A percentile compares a stretch with the other conserved stretches of the same genome.
phyloP scores from a whole-genome alignment of 2,329 filamentous ascomycete genomes.

The Fusarium dlaminii region DNA sequence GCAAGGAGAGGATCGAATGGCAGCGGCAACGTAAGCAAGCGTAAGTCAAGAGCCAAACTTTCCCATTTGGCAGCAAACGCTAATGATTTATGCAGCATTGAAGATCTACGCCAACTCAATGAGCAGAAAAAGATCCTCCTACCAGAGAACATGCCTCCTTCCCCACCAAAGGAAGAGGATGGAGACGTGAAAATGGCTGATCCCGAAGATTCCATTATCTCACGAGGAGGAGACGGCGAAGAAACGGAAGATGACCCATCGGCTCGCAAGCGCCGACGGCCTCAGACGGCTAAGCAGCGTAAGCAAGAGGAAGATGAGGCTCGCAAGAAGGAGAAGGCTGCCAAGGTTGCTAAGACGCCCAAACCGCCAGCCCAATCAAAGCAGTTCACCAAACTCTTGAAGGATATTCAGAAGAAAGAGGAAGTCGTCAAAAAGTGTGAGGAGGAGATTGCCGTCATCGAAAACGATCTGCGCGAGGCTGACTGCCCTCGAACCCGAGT shows the following conservation, averaged over 20 bases:
- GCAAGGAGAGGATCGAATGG: conserved; percentile 94
- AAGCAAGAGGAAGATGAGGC: conserved; percentile 82
- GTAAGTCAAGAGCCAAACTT: conserved; percentile 54
- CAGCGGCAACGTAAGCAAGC: conserved; percentile 79
- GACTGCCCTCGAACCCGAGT: conserved; percentile 91
- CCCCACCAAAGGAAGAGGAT: conserved; percentile 65
- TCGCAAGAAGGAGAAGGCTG: conserved; percentile 65
- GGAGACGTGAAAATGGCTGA: conserved; percentile 71
- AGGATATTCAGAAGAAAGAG: conserved; percentile 90
- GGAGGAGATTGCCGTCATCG: conserved; percentile 83
- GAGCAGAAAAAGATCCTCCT: conserved; percentile 78
- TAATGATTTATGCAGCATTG: conserved; percentile 59
- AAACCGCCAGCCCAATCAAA: conserved; percentile 81
- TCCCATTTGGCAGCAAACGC: neutral
- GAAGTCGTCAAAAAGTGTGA: conserved; percentile 83
- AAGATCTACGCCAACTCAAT: conserved; percentile 76
- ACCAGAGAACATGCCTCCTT: conserved; percentile 76
- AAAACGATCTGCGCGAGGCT: conserved; percentile 92
- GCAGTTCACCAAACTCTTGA: conserved; percentile 86
- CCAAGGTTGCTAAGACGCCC: conserved; percentile 70
- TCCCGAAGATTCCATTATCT: conserved; percentile 67
- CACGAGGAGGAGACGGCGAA: conserved; percentile 70
- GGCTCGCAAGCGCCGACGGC: conserved; percentile 64
- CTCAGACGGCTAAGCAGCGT: conserved; percentile 70
- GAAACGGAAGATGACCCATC: conserved; percentile 77